These are phyloP conservation scores for Trichoderma afroharzianum DNA, from an alignment of 2,329 filamentous ascomycete genomes.

Conservation along the genomic window DNA sequence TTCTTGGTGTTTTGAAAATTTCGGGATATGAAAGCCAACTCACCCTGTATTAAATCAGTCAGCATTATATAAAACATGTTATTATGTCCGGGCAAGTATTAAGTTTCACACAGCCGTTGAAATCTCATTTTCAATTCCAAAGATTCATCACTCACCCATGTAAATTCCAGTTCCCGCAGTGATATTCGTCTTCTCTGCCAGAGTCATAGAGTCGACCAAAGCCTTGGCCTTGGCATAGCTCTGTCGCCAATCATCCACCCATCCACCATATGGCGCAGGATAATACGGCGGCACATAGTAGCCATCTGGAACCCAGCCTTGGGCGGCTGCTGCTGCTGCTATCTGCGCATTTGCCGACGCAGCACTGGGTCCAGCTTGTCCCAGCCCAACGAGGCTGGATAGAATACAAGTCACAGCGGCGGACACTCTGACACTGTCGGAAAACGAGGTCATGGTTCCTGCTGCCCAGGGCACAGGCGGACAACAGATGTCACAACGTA, in stretches of 20 bases:
- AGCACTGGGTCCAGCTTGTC: background rate
- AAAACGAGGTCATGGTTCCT: background rate
- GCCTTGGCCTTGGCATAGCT: constrained; percentile 67
- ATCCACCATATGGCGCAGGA: constrained; percentile 69
- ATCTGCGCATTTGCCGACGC: background rate
- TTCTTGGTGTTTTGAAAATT: background rate
- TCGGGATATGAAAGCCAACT: background rate
- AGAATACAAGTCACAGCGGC: constrained; percentile 10
- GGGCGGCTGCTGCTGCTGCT: background rate
- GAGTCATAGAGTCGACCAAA: constrained; percentile 70
- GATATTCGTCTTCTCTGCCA: constrained; percentile 77
- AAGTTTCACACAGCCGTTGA: background rate
- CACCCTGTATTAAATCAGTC: constrained; percentile 8
- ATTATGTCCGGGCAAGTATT: background rate
- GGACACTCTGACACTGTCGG: constrained; percentile 1
- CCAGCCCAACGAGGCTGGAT: constrained; percentile 2
- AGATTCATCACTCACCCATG: constrained; percentile 52
- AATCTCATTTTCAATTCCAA: background rate
- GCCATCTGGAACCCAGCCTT: constrained; percentile 20
- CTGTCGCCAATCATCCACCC: constrained; percentile 63
- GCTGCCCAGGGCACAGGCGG: background rate
- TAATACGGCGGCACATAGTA: constrained; percentile 58
- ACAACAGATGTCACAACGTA: background rate
- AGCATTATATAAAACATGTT: background rate
- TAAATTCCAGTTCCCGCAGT: constrained; percentile 67